A percentile compares a stretch with the other conserved stretches of the same genome.
phyloP scores from a whole-genome alignment of 495 filamentous ascomycete genomes.

The Collariella sp. region DNA sequence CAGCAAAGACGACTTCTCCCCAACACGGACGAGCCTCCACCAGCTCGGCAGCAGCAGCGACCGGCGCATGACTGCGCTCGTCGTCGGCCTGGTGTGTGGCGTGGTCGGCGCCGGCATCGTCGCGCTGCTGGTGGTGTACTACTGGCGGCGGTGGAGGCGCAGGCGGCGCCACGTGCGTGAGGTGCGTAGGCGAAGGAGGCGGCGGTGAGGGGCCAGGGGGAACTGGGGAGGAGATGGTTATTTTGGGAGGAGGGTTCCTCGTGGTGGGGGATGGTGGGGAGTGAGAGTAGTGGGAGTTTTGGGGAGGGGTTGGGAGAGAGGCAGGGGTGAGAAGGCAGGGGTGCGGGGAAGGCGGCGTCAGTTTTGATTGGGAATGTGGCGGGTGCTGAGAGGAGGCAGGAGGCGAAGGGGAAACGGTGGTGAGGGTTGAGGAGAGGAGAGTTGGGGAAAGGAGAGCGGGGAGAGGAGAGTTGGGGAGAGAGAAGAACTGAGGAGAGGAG shows the following conservation, averaged over 20 bases:
- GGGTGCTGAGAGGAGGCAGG: not conserved
- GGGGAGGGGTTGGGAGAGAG: too few species aligned
- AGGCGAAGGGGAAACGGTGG: too few species aligned
- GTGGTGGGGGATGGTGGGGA: not conserved
- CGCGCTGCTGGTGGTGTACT: not conserved
- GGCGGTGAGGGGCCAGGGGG: not conserved
- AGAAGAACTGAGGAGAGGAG: not conserved
- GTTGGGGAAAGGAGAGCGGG: too few species aligned
- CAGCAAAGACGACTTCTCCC: not conserved
- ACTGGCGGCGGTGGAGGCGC: too few species aligned
- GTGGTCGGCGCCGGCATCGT: not conserved
- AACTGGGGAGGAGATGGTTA: not conserved
- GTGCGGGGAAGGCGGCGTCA: not conserved
- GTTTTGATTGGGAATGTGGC: not conserved
- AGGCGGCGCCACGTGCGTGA: not conserved
- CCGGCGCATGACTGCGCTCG: conserved; percentile 2
- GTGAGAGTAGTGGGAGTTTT: not conserved
- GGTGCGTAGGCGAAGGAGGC: not conserved
- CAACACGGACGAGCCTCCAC: not conserved
- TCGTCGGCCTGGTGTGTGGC: conserved; percentile 17
- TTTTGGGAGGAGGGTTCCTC: not conserved
- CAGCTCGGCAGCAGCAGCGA: not conserved
- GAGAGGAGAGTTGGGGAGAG: too few species aligned
- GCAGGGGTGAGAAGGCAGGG: not conserved
- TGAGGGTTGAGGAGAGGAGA: too few species aligned